phyloP scores from a whole-genome alignment of 75 land plant genomes.

The Gnetum montanum region DNA sequence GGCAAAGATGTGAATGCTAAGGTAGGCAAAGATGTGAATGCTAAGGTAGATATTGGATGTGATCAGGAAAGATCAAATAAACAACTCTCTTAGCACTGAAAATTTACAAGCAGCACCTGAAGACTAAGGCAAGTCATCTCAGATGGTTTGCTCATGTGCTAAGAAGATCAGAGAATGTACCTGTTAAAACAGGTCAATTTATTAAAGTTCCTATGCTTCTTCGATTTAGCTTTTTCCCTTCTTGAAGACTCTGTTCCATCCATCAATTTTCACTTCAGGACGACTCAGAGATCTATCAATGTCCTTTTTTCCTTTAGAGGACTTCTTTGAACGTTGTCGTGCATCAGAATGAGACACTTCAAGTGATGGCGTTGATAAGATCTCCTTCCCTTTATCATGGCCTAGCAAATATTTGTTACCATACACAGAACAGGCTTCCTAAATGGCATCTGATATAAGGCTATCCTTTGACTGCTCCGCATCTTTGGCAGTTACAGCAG shows the following conservation, averaged over 20 bases:
- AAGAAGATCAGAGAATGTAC: too few relatives aligned
- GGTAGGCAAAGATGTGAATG: too few relatives aligned
- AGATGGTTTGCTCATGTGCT: too few relatives aligned
- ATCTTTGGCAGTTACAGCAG: constrained; percentile 11
- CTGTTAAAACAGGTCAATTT: too few relatives aligned
- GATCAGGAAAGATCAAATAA: too few relatives aligned
- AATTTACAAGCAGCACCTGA: too few relatives aligned
- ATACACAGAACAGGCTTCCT: constrained; percentile 44
- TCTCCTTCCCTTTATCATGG: constrained; percentile 9
- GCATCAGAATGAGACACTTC: constrained; percentile 16
- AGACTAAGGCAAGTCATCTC: too few relatives aligned
- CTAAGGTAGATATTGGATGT: too few relatives aligned
- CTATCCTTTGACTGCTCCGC: constrained; percentile 35
- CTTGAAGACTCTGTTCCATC: constrained; percentile 25
- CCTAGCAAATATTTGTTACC: constrained; percentile 19
- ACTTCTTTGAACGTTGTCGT: constrained; percentile 1
- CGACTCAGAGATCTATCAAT: constrained; percentile 9
- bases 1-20: too few relatives aligned
- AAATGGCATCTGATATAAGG: constrained; percentile 59
- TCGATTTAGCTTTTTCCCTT: constrained; percentile 8
- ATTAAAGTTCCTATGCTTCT: constrained; percentile 9
- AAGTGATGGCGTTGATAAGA: constrained; percentile 7
- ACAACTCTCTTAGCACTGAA: too few relatives aligned
- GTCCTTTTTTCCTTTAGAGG: constrained; percentile 3
- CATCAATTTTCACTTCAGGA: constrained; percentile 16